Percentiles rank a stretch among this genome's conserved stretches.
Conservation (phyloP, 768 basidiomycete genomes). For the Zangia roseola region DNA sequence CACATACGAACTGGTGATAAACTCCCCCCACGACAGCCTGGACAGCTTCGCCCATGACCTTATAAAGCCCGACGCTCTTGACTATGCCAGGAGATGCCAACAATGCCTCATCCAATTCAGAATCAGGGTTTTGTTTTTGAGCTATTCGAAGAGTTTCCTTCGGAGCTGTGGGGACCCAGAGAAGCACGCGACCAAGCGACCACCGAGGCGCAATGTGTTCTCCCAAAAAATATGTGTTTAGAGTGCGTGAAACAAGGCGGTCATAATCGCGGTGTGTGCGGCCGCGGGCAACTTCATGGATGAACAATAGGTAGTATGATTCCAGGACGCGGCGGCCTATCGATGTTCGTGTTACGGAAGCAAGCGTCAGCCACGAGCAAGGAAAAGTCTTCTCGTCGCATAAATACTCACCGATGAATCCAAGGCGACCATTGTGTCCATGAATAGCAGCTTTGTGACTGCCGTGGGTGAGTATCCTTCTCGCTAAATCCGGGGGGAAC, state of each 20-base stretch:
- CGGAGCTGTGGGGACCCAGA: constrained; percentile 66
- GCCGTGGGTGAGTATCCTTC: constrained; percentile 73
- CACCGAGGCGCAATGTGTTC: constrained; percentile 74
- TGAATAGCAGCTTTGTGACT: constrained; percentile 64
- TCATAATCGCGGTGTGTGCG: constrained; percentile 55
- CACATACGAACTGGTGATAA: constrained; percentile 76
- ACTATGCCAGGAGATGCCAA: constrained; percentile 36
- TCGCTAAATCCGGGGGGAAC: constrained; percentile 70
- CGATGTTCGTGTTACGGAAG: background rate
- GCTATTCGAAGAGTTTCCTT: constrained; percentile 32
- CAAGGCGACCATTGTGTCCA: constrained; percentile 71
- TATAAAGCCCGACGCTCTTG: constrained; percentile 64
- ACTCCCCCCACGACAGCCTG: constrained; percentile 76
- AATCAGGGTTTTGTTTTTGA: constrained; percentile 16
- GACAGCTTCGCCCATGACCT: constrained; percentile 75
- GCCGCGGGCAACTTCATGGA: constrained; percentile 53
- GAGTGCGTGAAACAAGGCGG: constrained; percentile 49
- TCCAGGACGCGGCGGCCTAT: constrained; percentile 76
- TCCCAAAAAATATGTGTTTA: constrained; percentile 72
- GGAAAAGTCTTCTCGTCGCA: background rate
- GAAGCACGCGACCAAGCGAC: constrained; percentile 69
- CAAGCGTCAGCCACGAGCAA: background rate
- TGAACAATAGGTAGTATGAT: constrained; percentile 70
- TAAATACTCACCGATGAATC: constrained; percentile 59
- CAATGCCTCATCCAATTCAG: constrained; percentile 31